Evolutionary conservation across 208 protist species (phyloP), one percentile per base, ranked within the genome.

Genomic region (Blechomonas ayalai): DNA sequence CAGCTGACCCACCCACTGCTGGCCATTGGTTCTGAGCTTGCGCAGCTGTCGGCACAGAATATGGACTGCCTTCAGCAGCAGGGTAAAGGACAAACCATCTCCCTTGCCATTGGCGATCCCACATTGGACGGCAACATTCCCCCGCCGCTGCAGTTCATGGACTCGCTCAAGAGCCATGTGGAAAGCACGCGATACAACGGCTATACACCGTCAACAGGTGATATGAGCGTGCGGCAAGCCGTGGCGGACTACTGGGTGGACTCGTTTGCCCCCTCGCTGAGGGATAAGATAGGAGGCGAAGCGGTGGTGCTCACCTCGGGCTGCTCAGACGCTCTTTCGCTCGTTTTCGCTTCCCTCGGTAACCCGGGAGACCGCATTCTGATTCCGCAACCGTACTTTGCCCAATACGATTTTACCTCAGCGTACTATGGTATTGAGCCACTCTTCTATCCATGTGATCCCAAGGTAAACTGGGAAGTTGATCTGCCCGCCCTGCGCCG

Each of bases 311-410:
- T 87, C 24, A 49, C 65, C 6, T 72, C 53, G 25, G 87, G 84
- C 19, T 67, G 57, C 36, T 89, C 77, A 7, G 76, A 90, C 27
- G 89, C 89, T 13, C 43, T 97, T 10, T 72, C 91, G 18, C 64
- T 95, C 24, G 66, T 62, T 16, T 66, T 95, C 35, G 54, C 34
- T 9, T 78, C 70, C 4, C 20, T 96, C 7, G 41, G 40, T 27
- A 73, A 92, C 53, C 34, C 35, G 27, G 82, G 80, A 13, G 63
- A 93, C 35, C 79, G 90, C 41, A 72, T 97, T 24, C 70, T 96
- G n/a, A 20, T 96, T 4, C 89, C 91, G 16, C 33, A 39, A 29
- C 91, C 91, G 25, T 76, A 80, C 40, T 97, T 97, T 51, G 64
- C 89, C 4, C 71, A 96, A 10, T 97, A 97, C 62, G 43, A 82